Conservation (phyloP, 2,329 filamentous ascomycete species). For the Coleophoma crateriformis region DNA sequence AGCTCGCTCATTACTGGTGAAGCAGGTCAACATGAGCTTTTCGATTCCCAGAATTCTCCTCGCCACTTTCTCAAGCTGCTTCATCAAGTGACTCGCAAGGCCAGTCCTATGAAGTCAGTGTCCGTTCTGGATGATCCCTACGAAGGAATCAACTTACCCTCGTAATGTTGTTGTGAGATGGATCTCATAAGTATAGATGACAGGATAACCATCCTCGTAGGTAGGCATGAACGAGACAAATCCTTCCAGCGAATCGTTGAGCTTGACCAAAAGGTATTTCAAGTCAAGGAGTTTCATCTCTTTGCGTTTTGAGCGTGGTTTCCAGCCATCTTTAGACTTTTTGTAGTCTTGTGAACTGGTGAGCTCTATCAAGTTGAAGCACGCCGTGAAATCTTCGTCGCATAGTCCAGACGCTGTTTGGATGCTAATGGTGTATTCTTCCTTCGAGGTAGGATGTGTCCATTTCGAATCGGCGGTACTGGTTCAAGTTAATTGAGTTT, state of each 20-base stretch:
- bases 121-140: constrained; percentile 1
- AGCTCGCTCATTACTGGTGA: constrained; percentile 53
- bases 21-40: constrained; percentile 73
- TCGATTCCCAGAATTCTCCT: constrained; percentile 44
- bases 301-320: constrained; percentile 48
- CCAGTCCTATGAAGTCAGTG: constrained; percentile 43
- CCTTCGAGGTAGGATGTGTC: constrained; percentile 42
- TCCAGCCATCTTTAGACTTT: constrained; percentile 57
- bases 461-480: constrained; percentile 29
- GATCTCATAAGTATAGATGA: constrained; percentile 76
- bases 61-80: constrained; percentile 47
- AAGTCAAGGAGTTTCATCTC: constrained; percentile 67
- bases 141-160: constrained; percentile 31
- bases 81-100: constrained; percentile 55
- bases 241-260: constrained; percentile 33
- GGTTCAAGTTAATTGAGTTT: too few relatives aligned
- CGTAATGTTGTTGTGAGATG: constrained; percentile 55
- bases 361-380: constrained; percentile 51
- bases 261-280: constrained; percentile 60
- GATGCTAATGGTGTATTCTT: constrained; percentile 39
- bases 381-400: constrained; percentile 41
- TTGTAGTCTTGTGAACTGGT: constrained; percentile 64
- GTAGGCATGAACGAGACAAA: constrained; percentile 71
- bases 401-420: constrained; percentile 31
- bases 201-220: constrained; percentile 57